Base-by-base conservation (phyloP, 768 basidiomycete genomes). In the Dioszegia crocea region DNA sequence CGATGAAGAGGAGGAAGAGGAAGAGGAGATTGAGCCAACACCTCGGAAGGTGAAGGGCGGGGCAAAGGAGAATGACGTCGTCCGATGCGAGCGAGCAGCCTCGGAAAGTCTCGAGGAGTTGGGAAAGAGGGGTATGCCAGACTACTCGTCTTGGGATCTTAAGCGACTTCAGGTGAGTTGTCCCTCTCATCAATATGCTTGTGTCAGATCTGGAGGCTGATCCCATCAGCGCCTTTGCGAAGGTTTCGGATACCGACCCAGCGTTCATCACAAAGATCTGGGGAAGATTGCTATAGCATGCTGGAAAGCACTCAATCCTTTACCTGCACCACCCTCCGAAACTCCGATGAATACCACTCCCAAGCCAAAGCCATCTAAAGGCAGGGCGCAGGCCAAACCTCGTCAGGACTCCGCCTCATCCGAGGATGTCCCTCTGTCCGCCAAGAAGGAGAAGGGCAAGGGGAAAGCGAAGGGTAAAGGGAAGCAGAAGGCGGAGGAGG, bases 111-210 rank as follows among this genome's bases (percentile, higher is more conserved):
- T 33, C 21, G 53, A 48, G 19, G 57, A 68, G 19, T 53, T 68
- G n/a, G 14, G 57, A 6, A 29, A 40, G 9, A 43, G 70, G 23
- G 68, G 67, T 8, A 73, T 73, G 71, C 71, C 71, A 43, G 63
- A 70, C 30, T 73, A 73, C 43, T 48, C 31, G 10, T 36, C 51
- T 9, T 70, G 68, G 71, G 60, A 64, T 0, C 39, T 61, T 5
- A 59, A 55, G 36, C 57, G 63, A 27, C 63, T 71, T 4, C 67
- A 71, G 54, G 70, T 71, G 31, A 50, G 61, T 55, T 17, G 12
- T 27, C 17, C 21, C n/a, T 12, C 11, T 26, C n/a, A 23, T 9
- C 26, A n/a, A 19, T 4, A 41, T 16, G n/a, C 38, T 6, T 33
- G 6, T 33, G 33, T 6, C 33, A 33, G n/a, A 33, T 33, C 14